phyloP scores from a whole-genome alignment of 768 basidiomycete species.

The Mycena belliarum region DNA sequence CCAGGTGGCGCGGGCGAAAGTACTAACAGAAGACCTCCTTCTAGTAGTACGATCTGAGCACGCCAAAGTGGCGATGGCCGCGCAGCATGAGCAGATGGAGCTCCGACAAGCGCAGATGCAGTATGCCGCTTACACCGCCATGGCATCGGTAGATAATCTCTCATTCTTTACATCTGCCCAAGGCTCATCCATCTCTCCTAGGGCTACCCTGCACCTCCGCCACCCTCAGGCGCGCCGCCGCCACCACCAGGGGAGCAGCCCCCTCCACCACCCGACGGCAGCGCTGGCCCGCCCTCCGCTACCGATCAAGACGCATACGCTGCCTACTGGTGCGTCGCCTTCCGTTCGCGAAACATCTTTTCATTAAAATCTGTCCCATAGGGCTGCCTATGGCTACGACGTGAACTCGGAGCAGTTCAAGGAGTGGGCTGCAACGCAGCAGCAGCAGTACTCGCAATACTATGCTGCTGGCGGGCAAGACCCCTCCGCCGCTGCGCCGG shows the following conservation, averaged over 20 bases:
- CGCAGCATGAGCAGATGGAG: slow-evolving; percentile 83
- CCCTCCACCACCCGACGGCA: slow-evolving; percentile 36
- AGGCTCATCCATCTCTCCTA: neutral
- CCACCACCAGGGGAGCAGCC: slow-evolving; percentile 47
- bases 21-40: slow-evolving; percentile 85
- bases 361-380: slow-evolving; percentile 26
- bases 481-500: neutral
- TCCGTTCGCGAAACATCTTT: neutral
- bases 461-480: slow-evolving; percentile 48
- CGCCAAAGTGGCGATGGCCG: slow-evolving; percentile 66
- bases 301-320: slow-evolving; percentile 56
- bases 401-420: slow-evolving; percentile 82
- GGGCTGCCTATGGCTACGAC: slow-evolving; percentile 87
- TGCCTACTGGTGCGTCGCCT: slow-evolving; percentile 54
- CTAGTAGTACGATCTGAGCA: slow-evolving; percentile 89
- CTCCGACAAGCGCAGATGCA: slow-evolving; percentile 81
- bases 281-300: slow-evolving; percentile 39
- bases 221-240: slow-evolving; percentile 30
- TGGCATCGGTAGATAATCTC: slow-evolving; percentile 37
- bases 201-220: slow-evolving; percentile 18
- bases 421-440: slow-evolving; percentile 76
- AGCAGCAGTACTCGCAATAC: slow-evolving; percentile 74
- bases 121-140: slow-evolving; percentile 71
- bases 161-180: neutral
- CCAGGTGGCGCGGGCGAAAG: slow-evolving; percentile 85